Conservation (phyloP, 805 yeast species). For the Teunomyces stri region DNA sequence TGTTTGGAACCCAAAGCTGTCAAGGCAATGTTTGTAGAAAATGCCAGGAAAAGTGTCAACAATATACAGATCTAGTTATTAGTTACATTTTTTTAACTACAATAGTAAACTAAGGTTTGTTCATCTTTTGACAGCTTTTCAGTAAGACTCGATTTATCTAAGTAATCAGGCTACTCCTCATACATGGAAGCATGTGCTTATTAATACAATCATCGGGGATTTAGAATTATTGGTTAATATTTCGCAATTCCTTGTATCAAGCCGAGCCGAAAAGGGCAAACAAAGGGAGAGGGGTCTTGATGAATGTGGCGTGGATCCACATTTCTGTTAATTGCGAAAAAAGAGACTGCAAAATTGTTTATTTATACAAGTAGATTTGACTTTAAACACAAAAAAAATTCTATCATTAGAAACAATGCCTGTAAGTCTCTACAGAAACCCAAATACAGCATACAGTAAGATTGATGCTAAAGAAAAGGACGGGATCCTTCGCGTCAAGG, state of each 20-base stretch:
- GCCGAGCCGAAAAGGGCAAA: neutral
- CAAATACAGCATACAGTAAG: conserved; percentile 22
- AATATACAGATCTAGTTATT: too few species aligned
- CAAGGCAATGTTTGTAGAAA: too few species aligned
- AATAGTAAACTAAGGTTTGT: too few species aligned
- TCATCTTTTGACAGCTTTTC: neutral
- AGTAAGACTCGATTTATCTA: neutral
- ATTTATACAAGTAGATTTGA: too few species aligned
- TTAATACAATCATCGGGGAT: neutral
- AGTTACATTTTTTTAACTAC: too few species aligned
- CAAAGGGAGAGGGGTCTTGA: neutral
- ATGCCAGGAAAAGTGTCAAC: neutral
- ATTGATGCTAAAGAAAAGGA: conserved; percentile 15
- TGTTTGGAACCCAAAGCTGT: neutral
- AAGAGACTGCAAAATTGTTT: neutral
- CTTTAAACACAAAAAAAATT: neutral
- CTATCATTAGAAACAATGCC: neutral
- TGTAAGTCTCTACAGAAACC: conserved; percentile 12
- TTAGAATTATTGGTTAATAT: neutral
- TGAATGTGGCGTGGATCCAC: conserved; percentile 2
- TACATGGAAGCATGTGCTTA: neutral
- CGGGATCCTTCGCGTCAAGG: conserved; percentile 17
- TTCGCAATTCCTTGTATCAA: neutral
- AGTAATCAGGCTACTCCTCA: neutral
- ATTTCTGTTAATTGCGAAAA: neutral